Base-by-base conservation (phyloP, 73 alveolate genomes). In the Symbiodinium natans region DNA sequence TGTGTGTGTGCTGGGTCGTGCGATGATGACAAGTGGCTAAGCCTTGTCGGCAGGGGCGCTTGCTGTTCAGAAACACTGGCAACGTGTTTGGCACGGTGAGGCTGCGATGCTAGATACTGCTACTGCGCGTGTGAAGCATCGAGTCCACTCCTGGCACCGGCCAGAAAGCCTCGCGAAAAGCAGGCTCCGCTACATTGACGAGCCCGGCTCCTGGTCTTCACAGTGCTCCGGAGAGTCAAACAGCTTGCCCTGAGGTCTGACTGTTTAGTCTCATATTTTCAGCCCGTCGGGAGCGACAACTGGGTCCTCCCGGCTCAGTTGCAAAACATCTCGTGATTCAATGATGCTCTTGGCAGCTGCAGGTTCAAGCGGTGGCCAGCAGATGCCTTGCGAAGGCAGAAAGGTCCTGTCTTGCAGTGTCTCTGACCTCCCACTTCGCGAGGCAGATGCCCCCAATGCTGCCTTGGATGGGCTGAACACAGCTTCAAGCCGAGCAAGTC, bases 1-100 rank as follows among this genome's bases (percentile, higher is more conserved):
- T n/a, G n/a, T n/a, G n/a, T n/a, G n/a, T n/a, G n/a, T n/a, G n/a
- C n/a, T n/a, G n/a, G n/a, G n/a, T n/a, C n/a, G n/a, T n/a, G n/a
- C n/a, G n/a, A n/a, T n/a, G n/a, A n/a, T n/a, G n/a, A n/a, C n/a
- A n/a, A n/a, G n/a, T n/a, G n/a, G n/a, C n/a, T n/a, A n/a, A n/a
- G n/a, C n/a, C n/a, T n/a, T n/a, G n/a, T n/a, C n/a, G n/a, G 52
- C 43, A 82, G 93, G 93, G 82, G 38, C 77, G 93, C 41, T 80
- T 85, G 42, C 34, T 85, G 38, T 85, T n/a, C 82, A 39, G 93
- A 43, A 74, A 85, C 38, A 85, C 93, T n/a, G 82, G 93, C 36
- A 80, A 85, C 17, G 54, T 85, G 7, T 85, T 74, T 15, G 93
- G 93, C 48, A 85, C 93, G 34, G n/a, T 85, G 93, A 85, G 52